phyloP scores from a whole-genome alignment of 2,329 filamentous ascomycete species.

The Cladophialophora bantiana region DNA sequence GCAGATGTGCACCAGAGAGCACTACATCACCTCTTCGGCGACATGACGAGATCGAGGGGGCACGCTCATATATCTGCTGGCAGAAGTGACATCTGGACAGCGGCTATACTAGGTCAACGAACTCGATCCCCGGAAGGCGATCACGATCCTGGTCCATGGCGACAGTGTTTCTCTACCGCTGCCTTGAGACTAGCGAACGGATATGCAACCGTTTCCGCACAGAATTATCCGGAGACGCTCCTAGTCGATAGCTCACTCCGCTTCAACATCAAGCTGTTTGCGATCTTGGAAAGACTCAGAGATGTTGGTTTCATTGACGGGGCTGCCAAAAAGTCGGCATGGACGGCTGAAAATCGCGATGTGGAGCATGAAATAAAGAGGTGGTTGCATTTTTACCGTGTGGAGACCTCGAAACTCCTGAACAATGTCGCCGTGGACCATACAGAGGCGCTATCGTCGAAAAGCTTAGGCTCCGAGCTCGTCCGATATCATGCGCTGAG shows the following conservation, averaged over 20 bases:
- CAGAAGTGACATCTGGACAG: slow-evolving; percentile 4
- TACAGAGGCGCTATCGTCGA: background rate
- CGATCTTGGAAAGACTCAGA: background rate
- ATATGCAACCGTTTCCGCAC: background rate
- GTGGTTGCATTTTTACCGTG: background rate
- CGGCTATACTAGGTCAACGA: background rate
- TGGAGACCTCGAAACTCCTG: background rate
- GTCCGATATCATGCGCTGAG: background rate
- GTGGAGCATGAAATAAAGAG: slow-evolving; percentile 5
- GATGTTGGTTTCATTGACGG: background rate
- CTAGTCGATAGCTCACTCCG: background rate
- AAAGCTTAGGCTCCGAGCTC: background rate
- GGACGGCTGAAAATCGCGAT: background rate
- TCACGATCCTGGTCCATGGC: background rate
- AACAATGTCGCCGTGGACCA: slow-evolving; percentile 3
- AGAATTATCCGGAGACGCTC: background rate
- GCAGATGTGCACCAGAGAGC: background rate
- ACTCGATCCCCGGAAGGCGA: background rate
- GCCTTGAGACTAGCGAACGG: background rate
- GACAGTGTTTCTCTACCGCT: background rate
- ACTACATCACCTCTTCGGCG: background rate
- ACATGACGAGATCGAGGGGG: background rate
- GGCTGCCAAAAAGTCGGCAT: background rate
- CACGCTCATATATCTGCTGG: background rate
- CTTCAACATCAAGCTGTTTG: background rate